phyloP scores from a whole-genome alignment of 208 protist species.

The Borovskyia barvae region DNA sequence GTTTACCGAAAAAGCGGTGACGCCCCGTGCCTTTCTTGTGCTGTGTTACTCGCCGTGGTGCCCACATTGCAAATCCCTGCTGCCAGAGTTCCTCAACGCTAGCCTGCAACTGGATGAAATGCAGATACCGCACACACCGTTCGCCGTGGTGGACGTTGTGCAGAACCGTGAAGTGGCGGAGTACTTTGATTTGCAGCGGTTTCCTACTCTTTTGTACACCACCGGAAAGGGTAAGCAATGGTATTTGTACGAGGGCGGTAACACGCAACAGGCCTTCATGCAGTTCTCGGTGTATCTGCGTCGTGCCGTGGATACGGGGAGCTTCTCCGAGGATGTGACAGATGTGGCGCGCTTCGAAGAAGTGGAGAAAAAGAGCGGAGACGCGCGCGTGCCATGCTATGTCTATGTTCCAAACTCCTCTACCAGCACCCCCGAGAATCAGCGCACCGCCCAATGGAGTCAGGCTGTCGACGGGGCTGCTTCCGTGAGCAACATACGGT shows the following conservation, averaged over 20 bases:
- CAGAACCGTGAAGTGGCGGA: conserved; percentile 34
- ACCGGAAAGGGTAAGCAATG: conserved; percentile 51
- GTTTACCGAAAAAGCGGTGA: conserved; percentile 33
- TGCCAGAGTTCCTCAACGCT: conserved; percentile 75
- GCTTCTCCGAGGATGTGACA: conserved; percentile 66
- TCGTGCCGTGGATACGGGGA: conserved; percentile 34
- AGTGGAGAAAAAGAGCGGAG: conserved; percentile 30
- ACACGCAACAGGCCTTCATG: conserved; percentile 52
- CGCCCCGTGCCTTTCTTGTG: conserved; percentile 57
- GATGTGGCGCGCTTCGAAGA: conserved; percentile 30
- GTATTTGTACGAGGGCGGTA: conserved; percentile 52
- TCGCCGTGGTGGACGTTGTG: conserved; percentile 63
- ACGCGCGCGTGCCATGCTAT: conserved; percentile 67
- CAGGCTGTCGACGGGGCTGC: conserved; percentile 49
- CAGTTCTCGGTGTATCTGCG: conserved; percentile 62
- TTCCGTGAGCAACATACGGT: conserved; percentile 69
- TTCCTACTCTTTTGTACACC: conserved; percentile 81
- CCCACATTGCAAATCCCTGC: conserved; percentile 65
- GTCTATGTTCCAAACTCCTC: conserved; percentile 50
- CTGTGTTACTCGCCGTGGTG: conserved; percentile 87
- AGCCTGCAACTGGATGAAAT: conserved; percentile 35
- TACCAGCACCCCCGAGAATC: conserved; percentile 17
- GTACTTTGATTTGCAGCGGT: conserved; percentile 58
- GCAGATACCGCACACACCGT: conserved; percentile 19
- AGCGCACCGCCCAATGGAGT: conserved; percentile 47